Evolutionary conservation across 2,329 filamentous ascomycete genomes (phyloP).

Genomic region (Metarhizium humberi): DNA sequence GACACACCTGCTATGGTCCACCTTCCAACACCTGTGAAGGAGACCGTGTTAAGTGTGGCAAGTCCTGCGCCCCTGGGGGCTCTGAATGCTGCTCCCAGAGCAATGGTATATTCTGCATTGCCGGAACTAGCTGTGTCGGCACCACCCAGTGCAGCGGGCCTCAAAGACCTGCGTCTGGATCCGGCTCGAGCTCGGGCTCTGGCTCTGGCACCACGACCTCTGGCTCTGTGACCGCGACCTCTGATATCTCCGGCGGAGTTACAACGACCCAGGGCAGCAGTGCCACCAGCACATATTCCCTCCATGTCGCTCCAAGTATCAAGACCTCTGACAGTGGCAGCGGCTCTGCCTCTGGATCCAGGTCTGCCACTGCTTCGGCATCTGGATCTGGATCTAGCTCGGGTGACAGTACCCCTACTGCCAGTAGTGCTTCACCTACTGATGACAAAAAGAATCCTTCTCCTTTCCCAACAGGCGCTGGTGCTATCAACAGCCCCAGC

Average conservation of each 20-base stretch:
- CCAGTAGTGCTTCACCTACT: neutral
- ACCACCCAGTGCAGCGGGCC: slow-evolving; percentile 4
- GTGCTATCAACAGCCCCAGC: slow-evolving; percentile 11
- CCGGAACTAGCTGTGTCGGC: slow-evolving; percentile 8
- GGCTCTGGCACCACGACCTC: no score
- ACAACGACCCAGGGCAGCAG: neutral
- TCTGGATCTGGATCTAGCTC: neutral
- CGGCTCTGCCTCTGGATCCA: neutral
- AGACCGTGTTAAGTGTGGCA: slow-evolving; percentile 11
- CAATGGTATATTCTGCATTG: slow-evolving; percentile 11
- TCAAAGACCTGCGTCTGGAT: neutral
- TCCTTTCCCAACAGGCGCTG: slow-evolving; percentile 7
- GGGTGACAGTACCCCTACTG: neutral
- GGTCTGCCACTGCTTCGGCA: neutral
- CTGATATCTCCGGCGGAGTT: neutral
- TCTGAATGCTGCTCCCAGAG: slow-evolving; percentile 12
- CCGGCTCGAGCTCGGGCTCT: neutral
- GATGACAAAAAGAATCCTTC: neutral
- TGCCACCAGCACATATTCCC: slow-evolving; percentile 1
- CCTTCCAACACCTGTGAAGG: neutral
- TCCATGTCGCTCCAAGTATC: neutral
- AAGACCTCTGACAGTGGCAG: neutral
- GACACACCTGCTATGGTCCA: slow-evolving; percentile 14
- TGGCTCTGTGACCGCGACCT: neutral
- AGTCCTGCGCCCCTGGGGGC: slow-evolving; percentile 12